phyloP scores from a whole-genome alignment of 2,329 filamentous ascomycete genomes.

The Cordyceps tenuipes region DNA sequence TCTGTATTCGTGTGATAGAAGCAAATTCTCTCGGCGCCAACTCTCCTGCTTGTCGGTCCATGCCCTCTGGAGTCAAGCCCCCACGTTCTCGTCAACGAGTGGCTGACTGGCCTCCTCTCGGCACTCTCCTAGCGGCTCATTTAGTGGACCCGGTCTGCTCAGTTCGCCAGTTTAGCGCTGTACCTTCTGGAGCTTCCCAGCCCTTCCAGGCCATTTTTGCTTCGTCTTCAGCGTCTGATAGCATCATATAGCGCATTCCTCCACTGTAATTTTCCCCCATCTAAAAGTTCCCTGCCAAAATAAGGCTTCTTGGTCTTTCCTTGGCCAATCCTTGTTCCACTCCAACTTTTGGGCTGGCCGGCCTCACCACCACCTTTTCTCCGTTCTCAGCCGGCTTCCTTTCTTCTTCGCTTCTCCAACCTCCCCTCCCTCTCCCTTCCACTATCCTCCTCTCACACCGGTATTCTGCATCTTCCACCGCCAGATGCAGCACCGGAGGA shows the following conservation, averaged over 20 bases:
- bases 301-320: neutral
- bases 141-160: neutral
- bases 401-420: neutral
- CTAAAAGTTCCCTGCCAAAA: neutral
- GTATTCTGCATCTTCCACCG: neutral
- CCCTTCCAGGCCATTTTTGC: neutral
- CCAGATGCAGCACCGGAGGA: constrained; percentile 14
- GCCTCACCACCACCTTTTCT: neutral
- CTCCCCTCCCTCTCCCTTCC: neutral
- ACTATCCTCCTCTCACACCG: neutral
- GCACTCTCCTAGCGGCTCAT: neutral
- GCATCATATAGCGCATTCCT: neutral
- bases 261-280: neutral
- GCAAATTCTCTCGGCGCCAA: too few species aligned
- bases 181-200: neutral
- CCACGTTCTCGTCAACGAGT: neutral
- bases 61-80: neutral
- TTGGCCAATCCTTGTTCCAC: neutral
- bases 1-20: too few species aligned
- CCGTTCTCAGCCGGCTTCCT: neutral
- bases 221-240: neutral
- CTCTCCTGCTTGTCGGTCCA: too few species aligned
- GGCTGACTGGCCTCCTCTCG: neutral
- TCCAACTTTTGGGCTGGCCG: neutral
- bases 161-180: neutral